Base-by-base conservation (phyloP, 257 asterid species). In the Solanum bukasovii region DNA sequence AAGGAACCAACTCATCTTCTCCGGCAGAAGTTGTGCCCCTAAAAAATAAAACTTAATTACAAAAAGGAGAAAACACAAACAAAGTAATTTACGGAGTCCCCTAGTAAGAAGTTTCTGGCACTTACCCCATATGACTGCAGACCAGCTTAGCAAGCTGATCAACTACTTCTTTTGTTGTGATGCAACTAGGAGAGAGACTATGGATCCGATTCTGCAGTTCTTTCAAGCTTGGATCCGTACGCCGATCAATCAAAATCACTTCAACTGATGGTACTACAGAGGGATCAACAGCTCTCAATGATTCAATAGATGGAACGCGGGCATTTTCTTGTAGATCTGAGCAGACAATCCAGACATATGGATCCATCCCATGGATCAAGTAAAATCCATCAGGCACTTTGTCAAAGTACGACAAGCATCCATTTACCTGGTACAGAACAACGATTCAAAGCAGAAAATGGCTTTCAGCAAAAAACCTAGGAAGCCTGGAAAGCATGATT, bases 41-140 rank as follows among this genome's bases (percentile, higher is more conserved):
- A 78, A 31, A 86, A 86, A 91, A 90, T 71, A 90, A 61, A 91
- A 87, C 88, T 84, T 88, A 87, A 86, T 89, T 86, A 91, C 81
- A 92, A 84, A 33, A 89, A 20, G n/a, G 23, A 33, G 61, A 29
- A 40, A 35, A 85, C 25, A n/a, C 37, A 31, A 14, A 79, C 18
- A 44, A 59, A 3, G 27, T 25, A 20, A 37, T 83, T 82, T 38
- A 29, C 27, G 18, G 44, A 87, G 88, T 37, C 87, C 87, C 88
- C 78, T 52, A 29, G 33, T 40, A 65, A 61, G 71, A 85, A 90
- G 72, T 85, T 87, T 81, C 87, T 38, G 87, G 89, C 65, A 89
- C 98, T 95, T 91, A 96, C 99, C 99, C 99, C 99, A 96, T 91
- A 87, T 92, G 96, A 90, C 92, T 93, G 94, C 95, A 95, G n/a